Base-by-base conservation (phyloP, 192 early-diverging fungal genomes). In the Linnemannia elongata region DNA sequence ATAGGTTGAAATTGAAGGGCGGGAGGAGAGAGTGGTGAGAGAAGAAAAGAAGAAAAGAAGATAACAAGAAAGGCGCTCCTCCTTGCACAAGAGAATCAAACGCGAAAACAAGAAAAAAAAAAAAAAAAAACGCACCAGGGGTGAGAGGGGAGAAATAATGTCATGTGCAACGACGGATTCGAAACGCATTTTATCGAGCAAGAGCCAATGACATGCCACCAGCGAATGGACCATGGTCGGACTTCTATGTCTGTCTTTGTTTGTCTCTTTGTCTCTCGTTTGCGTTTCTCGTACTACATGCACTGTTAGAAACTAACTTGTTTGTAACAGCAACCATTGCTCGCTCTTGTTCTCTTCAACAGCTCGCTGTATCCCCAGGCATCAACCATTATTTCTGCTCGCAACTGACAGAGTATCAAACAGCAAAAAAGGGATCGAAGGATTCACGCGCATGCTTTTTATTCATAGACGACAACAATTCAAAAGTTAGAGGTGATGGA, bases 381-480 rank as follows among this genome's bases (percentile, higher is more conserved):
- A 52, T 52, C 17, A 5, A 52, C 17, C 20, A 45, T 18, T 18
- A 20, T 22, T 6, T 22, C 49, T 20, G 4, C 49, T 20, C 13
- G 9, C 44, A 45, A 45, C 44, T 45, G 44, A 45, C 12, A 45
- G 1, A 39, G 38, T 39, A 39, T 39, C 47, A 6, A 71, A 60
- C 30, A 76, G 41, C 24, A 76, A 76, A 17, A 17, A 77, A n/a
- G 42, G 39, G 47, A 69, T 54, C 30, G 44, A 81, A 81, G 42
- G 42, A 75, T 82, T 82, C 81, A 82, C 75, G 68, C 75, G 68
- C 81, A 82, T 82, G 75, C 75, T 66, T 73, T 82, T 83, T 83
- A 78, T 83, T 83, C 75, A 78, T 74, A 77, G 72, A 41, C 44
- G 44, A 73, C 41, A 69, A 57, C 45, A 49, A 60, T 78, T 74